Percentiles rank a stretch among this genome's conserved stretches.
phyloP scores from a whole-genome alignment of 495 filamentous ascomycete genomes.

The Aeminium ludgeri region DNA sequence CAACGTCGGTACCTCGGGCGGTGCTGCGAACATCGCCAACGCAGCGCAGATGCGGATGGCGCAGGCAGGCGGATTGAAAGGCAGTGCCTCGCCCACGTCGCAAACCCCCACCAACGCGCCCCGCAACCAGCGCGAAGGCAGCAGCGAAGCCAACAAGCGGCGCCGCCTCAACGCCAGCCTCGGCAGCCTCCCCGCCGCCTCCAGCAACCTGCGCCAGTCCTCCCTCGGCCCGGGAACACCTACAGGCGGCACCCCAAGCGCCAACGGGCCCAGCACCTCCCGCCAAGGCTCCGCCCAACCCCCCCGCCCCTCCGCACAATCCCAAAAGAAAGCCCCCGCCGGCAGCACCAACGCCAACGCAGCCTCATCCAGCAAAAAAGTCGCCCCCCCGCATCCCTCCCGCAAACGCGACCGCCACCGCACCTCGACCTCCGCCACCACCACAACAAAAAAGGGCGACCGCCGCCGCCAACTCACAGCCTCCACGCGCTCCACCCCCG shows the following conservation, averaged over 20 bases:
- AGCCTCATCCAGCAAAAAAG: neutral
- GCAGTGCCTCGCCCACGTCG: slow-evolving; percentile 11
- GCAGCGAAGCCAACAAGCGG: slow-evolving; percentile 54
- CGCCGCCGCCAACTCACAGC: slow-evolving; percentile 10
- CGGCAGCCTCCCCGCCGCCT: slow-evolving; percentile 46
- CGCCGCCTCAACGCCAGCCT: slow-evolving; percentile 52
- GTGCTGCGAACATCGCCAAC: slow-evolving; percentile 20
- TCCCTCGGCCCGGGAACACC: slow-evolving; percentile 75
- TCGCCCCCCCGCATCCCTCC: slow-evolving; percentile 29
- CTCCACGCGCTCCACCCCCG: slow-evolving; percentile 10
- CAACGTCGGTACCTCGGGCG: slow-evolving; percentile 11
- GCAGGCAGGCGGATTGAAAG: slow-evolving; percentile 8
- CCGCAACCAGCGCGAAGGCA: slow-evolving; percentile 49
- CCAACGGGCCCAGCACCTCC: slow-evolving; percentile 48
- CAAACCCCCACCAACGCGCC: slow-evolving; percentile 38
- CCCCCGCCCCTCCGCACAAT: slow-evolving; percentile 33
- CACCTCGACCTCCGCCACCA: no score
- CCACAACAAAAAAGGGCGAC: slow-evolving; percentile 5
- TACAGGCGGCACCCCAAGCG: slow-evolving; percentile 53
- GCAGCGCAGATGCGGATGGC: slow-evolving; percentile 25
- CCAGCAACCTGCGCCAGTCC: slow-evolving; percentile 62
- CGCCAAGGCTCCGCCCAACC: slow-evolving; percentile 55
- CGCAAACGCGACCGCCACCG: slow-evolving; percentile 32
- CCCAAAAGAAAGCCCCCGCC: slow-evolving; percentile 37
- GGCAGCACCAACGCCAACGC: slow-evolving; percentile 3